These are phyloP conservation scores for Cladosporium sp. DNA, from an alignment of 2,329 filamentous ascomycete genomes.

Conservation along the genomic window DNA sequence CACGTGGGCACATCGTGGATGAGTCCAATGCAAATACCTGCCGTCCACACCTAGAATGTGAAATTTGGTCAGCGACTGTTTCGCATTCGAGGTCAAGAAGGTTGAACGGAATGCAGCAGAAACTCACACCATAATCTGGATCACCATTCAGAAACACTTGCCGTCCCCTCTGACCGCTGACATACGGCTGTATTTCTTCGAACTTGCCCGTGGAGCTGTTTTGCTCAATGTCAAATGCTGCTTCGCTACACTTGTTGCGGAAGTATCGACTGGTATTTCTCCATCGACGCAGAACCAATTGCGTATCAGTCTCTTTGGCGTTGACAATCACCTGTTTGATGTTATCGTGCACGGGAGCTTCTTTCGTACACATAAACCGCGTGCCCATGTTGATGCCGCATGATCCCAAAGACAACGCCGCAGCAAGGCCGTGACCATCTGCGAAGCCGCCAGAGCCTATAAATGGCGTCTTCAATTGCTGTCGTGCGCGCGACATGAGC, in stretches of 20 bases:
- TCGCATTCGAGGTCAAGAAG: not conserved
- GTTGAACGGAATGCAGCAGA: not conserved
- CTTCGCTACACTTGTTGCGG: conserved; percentile 82
- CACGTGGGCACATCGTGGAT: conserved; percentile 56
- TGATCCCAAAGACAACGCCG: conserved; percentile 84
- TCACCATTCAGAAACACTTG: conserved; percentile 94
- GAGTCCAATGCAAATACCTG: conserved; percentile 81
- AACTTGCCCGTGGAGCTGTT: conserved; percentile 86
- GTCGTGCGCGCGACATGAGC: conserved; percentile 79
- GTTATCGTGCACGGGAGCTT: conserved; percentile 87
- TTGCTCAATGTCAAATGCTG: conserved; percentile 79
- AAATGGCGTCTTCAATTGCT: conserved; percentile 82
- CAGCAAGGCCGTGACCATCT: conserved; percentile 89
- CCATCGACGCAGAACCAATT: conserved; percentile 85
- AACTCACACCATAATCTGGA: conserved; percentile 79
- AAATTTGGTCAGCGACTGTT: not conserved
- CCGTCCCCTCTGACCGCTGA: conserved; percentile 86
- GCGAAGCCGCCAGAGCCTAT: conserved; percentile 96
- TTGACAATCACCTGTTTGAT: conserved; percentile 92
- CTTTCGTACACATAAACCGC: conserved; percentile 92
- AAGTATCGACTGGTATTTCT: conserved; percentile 88
- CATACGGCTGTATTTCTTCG: conserved; percentile 78
- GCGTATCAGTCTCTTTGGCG: conserved; percentile 86
- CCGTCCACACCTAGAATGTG: conserved; percentile 78
- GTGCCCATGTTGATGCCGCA: conserved; percentile 99